These are phyloP conservation scores for Leccinum variicolor DNA, from an alignment of 768 basidiomycete genomes.

Conservation along the genomic window DNA sequence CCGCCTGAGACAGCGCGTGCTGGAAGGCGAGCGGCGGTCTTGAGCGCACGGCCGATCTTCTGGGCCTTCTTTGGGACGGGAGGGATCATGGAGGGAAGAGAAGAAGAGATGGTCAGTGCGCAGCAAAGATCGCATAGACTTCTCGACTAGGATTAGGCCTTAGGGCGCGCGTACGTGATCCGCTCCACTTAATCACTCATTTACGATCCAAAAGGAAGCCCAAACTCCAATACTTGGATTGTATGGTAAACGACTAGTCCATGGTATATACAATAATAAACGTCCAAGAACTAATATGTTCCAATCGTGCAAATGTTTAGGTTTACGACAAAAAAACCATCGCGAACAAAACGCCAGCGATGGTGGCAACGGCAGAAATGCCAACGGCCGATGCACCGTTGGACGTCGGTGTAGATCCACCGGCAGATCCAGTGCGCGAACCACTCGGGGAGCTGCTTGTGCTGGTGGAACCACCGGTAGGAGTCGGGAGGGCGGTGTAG, in stretches of 20 bases:
- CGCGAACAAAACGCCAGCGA: constrained; percentile 33
- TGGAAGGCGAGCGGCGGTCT: constrained; percentile 55
- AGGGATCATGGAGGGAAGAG: constrained; percentile 22
- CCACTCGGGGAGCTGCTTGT: not conserved
- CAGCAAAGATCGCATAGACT: constrained; percentile 8
- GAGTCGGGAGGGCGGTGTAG: constrained; percentile 27
- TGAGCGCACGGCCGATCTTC: constrained; percentile 60
- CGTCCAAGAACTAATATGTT: not conserved
- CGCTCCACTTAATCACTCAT: no score
- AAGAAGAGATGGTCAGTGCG: not conserved
- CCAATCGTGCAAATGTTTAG: not conserved
- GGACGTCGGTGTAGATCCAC: constrained; percentile 15
- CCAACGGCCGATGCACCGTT: constrained; percentile 19
- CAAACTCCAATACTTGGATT: not conserved
- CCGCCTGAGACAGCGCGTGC: constrained; percentile 39
- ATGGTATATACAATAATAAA: no score
- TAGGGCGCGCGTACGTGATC: not conserved
- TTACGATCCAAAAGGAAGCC: not conserved
- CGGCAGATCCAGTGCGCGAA: constrained; percentile 15
- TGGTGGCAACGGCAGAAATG: constrained; percentile 30
- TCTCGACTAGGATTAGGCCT: not conserved
- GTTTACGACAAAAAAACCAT: constrained; percentile 34
- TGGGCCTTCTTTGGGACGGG: constrained; percentile 39
- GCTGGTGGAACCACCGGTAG: constrained; percentile 1
- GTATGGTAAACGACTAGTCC: not conserved